Conservation (phyloP, 371 early-diverging fungal genomes). For the Mucor racemosus region DNA sequence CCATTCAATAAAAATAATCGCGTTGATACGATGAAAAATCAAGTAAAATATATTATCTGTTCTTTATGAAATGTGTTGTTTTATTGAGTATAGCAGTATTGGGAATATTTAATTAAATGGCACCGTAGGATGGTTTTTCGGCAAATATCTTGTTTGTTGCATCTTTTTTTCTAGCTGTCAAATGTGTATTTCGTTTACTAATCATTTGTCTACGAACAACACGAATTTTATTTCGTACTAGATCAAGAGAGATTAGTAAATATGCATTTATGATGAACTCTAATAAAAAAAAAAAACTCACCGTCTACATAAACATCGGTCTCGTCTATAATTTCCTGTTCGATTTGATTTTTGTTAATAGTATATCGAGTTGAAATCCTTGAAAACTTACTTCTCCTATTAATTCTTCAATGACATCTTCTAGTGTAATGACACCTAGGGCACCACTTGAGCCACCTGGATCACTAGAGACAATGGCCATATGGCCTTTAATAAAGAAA, state of each 20-base stretch:
- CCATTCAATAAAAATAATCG: slow-evolving; percentile 1
- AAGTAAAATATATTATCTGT: no score
- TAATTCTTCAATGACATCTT: slow-evolving; percentile 97
- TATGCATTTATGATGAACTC: no score
- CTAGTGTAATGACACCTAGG: slow-evolving; percentile 94
- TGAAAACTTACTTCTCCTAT: slow-evolving; percentile 71
- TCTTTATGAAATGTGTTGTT: neutral
- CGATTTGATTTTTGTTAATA: neutral
- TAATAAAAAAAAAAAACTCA: neutral
- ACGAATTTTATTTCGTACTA: slow-evolving; percentile 48
- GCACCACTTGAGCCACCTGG: slow-evolving; percentile 54
- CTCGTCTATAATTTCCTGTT: slow-evolving; percentile 90
- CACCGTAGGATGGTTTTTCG: slow-evolving; percentile 14
- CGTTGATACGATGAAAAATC: slow-evolving; percentile 2
- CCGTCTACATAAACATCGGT: slow-evolving; percentile 93
- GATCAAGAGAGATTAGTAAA: neutral
- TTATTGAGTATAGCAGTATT: neutral
- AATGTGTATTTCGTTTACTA: slow-evolving; percentile 21
- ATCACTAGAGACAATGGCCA: slow-evolving; percentile 74
- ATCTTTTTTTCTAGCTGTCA: slow-evolving; percentile 8
- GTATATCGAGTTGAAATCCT: neutral
- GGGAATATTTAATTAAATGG: neutral
- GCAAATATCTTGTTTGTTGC: neutral
- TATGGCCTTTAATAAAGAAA: slow-evolving; percentile 50
- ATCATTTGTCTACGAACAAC: slow-evolving; percentile 46